Conservation (phyloP, 306 rosid genomes). For the Carpinus viminea region DNA sequence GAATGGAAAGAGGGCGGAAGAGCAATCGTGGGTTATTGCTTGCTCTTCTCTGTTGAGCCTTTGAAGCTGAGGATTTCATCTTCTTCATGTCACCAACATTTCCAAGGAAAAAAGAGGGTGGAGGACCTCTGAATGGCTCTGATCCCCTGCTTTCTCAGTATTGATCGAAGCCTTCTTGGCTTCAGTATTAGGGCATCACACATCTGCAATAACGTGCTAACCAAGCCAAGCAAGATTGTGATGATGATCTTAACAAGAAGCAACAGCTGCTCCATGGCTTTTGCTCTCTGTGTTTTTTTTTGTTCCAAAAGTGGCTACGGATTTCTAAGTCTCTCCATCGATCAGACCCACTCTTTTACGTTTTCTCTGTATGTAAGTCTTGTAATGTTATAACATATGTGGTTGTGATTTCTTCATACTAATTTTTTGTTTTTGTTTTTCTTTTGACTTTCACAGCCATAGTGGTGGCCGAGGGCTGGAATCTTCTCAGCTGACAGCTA, state of each 20-base stretch:
- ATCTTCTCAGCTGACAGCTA: too few relatives aligned
- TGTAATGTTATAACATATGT: too few relatives aligned
- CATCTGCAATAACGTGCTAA: slow-evolving; percentile 14
- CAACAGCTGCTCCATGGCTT: slow-evolving; percentile 17
- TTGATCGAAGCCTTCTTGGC: slow-evolving; percentile 36
- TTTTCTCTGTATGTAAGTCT: too few relatives aligned
- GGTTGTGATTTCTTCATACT: too few relatives aligned
- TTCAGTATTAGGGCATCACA: slow-evolving; percentile 19
- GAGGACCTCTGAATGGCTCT: slow-evolving; percentile 52
- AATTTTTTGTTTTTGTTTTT: too few relatives aligned
- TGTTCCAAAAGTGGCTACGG: not conserved
- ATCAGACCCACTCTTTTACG: too few relatives aligned
- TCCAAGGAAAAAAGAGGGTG: slow-evolving; percentile 37
- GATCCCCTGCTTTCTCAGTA: slow-evolving; percentile 46
- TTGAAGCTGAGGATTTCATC: not conserved
- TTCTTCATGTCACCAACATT: slow-evolving; percentile 36
- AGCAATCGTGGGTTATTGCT: slow-evolving; percentile 23
- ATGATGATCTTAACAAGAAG: slow-evolving; percentile 16
- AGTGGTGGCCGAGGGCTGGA: too few relatives aligned
- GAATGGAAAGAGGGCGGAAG: slow-evolving; percentile 33
- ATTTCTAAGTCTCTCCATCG: too few relatives aligned
- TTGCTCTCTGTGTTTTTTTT: not conserved
- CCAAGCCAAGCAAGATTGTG: slow-evolving; percentile 10
- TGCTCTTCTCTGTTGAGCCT: not conserved
- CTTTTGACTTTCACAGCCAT: too few relatives aligned